Base-by-base conservation (phyloP, 1,284 basidiomycete species). In the Mycena citricolor region DNA sequence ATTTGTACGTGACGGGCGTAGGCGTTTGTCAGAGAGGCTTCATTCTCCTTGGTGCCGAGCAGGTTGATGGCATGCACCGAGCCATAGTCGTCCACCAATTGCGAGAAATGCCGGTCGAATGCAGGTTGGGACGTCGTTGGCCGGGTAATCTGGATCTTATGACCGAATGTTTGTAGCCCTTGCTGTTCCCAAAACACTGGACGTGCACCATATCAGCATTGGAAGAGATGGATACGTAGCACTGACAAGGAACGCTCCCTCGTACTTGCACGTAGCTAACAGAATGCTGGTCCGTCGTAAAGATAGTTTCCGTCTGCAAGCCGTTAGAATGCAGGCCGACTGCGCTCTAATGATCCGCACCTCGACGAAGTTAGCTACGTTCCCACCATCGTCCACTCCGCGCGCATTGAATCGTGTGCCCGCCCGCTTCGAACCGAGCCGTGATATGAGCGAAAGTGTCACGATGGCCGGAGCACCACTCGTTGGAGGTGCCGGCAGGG, bases 141-240 rank as follows among this genome's bases (percentile, higher is more conserved):
- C n/a, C 95, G 83, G 4, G 90, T 95, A 47, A 97, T 90, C 61
- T 94, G 91, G 25, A 97, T 92, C 33, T 83, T 79, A 51, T 94
- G 92, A 30, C 90, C 87, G 58, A 97, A 86, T 4, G 92, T 92
- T 59, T 92, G 88, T 32, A 92, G 63, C 20, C 91, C 92, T 64
- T 95, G 93, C 62, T 99, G 95, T 63, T 98, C 94, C 95, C 95
- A 99, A 61, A 98, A 99, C 47, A 98, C 86, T 91, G 60, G 45
- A 39, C 39, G 43, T 79, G 81, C 90, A 49, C 43, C 21, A 4
- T 42, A 43, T 54, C 47, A 52, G 50, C 32, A 57, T 43, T 52
- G 29, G n/a, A 47, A 35, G n/a, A 39, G 30, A 55, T 32, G 5
- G 29, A 38, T 11, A 32, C 13, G 5, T 10, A 24, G 49, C 51